Percentiles rank a stretch among this genome's conserved stretches.
These are phyloP conservation scores for Trichoderma polysporum DNA, from an alignment of 2,329 filamentous ascomycete genomes.

Conservation along the genomic window DNA sequence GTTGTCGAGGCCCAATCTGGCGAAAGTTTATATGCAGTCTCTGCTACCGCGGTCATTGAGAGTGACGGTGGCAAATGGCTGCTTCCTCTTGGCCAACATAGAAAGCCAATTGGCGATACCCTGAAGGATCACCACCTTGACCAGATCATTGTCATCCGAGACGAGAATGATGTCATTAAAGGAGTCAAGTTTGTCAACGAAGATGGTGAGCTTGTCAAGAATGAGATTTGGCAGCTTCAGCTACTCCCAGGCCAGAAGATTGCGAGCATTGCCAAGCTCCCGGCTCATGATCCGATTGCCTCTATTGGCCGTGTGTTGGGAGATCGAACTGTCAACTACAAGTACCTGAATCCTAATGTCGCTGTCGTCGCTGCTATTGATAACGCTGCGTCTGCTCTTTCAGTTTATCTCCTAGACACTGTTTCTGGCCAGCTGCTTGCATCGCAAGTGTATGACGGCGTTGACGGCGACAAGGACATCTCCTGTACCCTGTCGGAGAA, in stretches of 20 bases:
- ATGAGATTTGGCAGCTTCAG: conserved; percentile 71
- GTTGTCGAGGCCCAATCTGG: conserved; percentile 42
- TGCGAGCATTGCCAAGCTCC: conserved; percentile 64
- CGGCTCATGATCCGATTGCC: conserved; percentile 80
- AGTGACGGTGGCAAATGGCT: conserved; percentile 53
- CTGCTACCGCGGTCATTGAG: conserved; percentile 52
- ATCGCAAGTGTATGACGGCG: conserved; percentile 66
- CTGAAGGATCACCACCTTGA: conserved; percentile 48
- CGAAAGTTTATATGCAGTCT: conserved; percentile 24
- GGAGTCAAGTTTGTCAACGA: conserved; percentile 53
- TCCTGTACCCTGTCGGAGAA: conserved; percentile 85
- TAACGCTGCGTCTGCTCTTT: conserved; percentile 58
- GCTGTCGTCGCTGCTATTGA: conserved; percentile 71
- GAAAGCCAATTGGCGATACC: conserved; percentile 46
- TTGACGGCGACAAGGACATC: conserved; percentile 73
- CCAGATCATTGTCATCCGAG: conserved; percentile 55
- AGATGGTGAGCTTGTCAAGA: conserved; percentile 42
- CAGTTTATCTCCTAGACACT: conserved; percentile 79
- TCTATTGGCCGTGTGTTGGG: conserved; percentile 94
- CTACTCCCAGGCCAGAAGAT: conserved; percentile 67
- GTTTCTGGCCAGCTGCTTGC: conserved; percentile 80
- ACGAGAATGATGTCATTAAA: conserved; percentile 49
- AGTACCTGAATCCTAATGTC: conserved; percentile 89
- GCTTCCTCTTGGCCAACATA: conserved; percentile 52
- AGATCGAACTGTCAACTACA: conserved; percentile 92